Evolutionary conservation across 192 early-diverging fungal species (phyloP).

Genomic region (Dissophora ornata): DNA sequence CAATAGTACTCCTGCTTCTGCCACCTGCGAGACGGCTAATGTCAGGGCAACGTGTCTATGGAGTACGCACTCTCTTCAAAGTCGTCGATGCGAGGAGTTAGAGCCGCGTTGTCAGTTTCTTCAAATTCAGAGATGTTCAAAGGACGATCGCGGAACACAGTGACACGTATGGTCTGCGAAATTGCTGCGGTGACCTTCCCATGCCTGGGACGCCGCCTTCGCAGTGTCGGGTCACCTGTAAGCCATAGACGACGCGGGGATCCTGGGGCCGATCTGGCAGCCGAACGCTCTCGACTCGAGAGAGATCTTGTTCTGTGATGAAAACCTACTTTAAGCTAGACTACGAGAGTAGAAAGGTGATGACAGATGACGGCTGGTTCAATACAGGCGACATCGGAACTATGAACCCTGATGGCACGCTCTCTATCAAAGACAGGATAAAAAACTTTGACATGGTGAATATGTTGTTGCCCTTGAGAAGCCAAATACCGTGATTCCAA

Average conservation of each 20-base stretch:
- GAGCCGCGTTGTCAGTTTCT: slow-evolving; percentile 35
- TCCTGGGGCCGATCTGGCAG: no score
- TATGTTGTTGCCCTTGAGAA: slow-evolving; percentile 74
- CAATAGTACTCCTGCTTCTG: no score
- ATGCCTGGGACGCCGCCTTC: slow-evolving; percentile 48
- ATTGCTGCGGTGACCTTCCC: slow-evolving; percentile 59
- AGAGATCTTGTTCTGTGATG: slow-evolving; percentile 75
- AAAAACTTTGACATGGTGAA: slow-evolving; percentile 85
- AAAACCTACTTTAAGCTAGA: slow-evolving; percentile 74
- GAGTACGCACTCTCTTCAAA: no score
- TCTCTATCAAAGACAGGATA: slow-evolving; percentile 82
- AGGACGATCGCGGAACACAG: slow-evolving; percentile 63
- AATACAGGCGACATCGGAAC: slow-evolving; percentile 82
- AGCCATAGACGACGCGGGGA: no score
- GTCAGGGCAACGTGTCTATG: no score
- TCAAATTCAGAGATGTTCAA: slow-evolving; percentile 44
- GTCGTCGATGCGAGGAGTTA: no score
- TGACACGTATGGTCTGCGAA: slow-evolving; percentile 72
- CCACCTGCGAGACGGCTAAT: no score
- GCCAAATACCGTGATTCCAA: slow-evolving; percentile 78
- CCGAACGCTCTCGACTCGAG: no score
- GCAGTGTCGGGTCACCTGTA: slow-evolving; percentile 75
- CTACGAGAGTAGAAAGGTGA: slow-evolving; percentile 66
- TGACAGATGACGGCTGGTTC: slow-evolving; percentile 77
- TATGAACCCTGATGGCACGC: slow-evolving; percentile 73